phyloP scores from a whole-genome alignment of 2,329 filamentous ascomycete genomes.

The Colletotrichum noveboracense region DNA sequence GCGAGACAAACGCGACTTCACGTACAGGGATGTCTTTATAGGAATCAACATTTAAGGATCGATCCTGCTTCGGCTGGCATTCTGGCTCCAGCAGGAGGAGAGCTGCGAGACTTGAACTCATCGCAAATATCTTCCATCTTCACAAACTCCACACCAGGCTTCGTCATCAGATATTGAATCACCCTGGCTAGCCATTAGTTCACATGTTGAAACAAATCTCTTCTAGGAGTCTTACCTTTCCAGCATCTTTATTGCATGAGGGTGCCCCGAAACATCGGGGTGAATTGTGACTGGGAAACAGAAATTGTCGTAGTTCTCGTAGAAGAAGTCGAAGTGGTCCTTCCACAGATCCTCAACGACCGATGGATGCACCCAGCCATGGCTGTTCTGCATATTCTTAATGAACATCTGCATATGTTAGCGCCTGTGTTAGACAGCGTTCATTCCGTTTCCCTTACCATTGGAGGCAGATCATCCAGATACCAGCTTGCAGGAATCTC shows the following conservation, averaged over 20 bases:
- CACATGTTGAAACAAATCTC: not conserved
- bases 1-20: not conserved
- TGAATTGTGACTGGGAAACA: slow-evolving; percentile 81
- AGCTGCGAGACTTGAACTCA: slow-evolving; percentile 72
- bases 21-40: not conserved
- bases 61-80: slow-evolving; percentile 53
- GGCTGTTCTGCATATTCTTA: slow-evolving; percentile 66
- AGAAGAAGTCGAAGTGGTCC: slow-evolving; percentile 75
- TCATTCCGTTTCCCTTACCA: slow-evolving; percentile 30
- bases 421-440: not conserved
- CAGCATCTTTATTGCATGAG: slow-evolving; percentile 76
- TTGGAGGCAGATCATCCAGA: slow-evolving; percentile 67
- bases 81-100: slow-evolving; percentile 59
- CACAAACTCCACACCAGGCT: slow-evolving; percentile 67
- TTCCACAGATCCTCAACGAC: slow-evolving; percentile 70
- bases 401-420: slow-evolving; percentile 63
- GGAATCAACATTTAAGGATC: not conserved
- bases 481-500: slow-evolving; percentile 72
- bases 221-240: slow-evolving; percentile 40
- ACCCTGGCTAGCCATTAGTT: slow-evolving; percentile 38
- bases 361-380: slow-evolving; percentile 62
- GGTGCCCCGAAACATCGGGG: slow-evolving; percentile 73
- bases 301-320: slow-evolving; percentile 77
- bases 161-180: slow-evolving; percentile 72
- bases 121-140: slow-evolving; percentile 74